Evolutionary conservation across 129 eudicot genomes (phyloP).

Genomic region (Lonicera japonica): DNA sequence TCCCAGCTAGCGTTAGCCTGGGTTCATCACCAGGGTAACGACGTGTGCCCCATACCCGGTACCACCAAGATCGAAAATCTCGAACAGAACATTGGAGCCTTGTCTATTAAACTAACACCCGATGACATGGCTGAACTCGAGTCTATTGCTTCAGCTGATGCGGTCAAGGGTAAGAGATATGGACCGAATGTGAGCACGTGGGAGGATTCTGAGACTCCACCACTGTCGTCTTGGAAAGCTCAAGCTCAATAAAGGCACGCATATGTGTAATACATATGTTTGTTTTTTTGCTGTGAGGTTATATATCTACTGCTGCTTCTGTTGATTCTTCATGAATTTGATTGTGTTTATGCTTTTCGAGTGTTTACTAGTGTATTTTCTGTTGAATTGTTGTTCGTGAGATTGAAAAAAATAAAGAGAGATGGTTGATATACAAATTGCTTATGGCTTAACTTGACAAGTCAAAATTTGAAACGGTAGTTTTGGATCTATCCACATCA

Average conservation of each 20-base stretch:
- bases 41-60: slow-evolving; percentile 1
- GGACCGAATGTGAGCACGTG: neutral
- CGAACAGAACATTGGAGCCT: slow-evolving; percentile 12
- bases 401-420: too few relatives aligned
- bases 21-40: slow-evolving; percentile 62
- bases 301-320: too few relatives aligned
- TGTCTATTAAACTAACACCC: neutral
- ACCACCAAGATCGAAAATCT: slow-evolving; percentile 15
- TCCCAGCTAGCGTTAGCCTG: slow-evolving; percentile 57
- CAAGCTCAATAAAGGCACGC: neutral
- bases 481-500: too few relatives aligned
- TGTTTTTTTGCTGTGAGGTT: too few relatives aligned
- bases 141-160: slow-evolving; percentile 3
- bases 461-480: too few relatives aligned
- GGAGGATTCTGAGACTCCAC: slow-evolving; percentile 8
- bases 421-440: too few relatives aligned
- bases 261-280: too few relatives aligned
- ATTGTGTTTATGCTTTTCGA: too few relatives aligned
- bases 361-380: too few relatives aligned
- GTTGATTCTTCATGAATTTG: too few relatives aligned
- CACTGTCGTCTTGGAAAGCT: slow-evolving; percentile 8
- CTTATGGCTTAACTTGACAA: too few relatives aligned
- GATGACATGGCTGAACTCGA: slow-evolving; percentile 6
- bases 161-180: slow-evolving; percentile 6
- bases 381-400: too few relatives aligned